Evolutionary conservation across 2,329 filamentous ascomycete species (phyloP).

Genomic region (Curvularia lunata): DNA sequence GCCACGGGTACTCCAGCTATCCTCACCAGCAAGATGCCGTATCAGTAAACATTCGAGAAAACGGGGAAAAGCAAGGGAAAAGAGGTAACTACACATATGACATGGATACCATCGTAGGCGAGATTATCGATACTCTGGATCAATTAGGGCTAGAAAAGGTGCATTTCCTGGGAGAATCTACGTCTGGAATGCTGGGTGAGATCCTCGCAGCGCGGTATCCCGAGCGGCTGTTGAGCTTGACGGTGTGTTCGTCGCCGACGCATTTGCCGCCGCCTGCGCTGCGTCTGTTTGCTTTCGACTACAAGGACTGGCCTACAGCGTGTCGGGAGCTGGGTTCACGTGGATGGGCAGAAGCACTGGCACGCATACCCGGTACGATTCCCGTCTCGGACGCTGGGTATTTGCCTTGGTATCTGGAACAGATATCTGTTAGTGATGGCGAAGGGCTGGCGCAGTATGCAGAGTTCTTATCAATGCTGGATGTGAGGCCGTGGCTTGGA

Average conservation of each 20-base stretch:
- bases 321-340: constrained; percentile 40
- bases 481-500: constrained; percentile 37
- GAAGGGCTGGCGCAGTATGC: constrained; percentile 47
- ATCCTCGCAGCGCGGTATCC: constrained; percentile 43
- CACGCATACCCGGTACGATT: constrained; percentile 40
- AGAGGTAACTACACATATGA: constrained; percentile 24
- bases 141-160: constrained; percentile 39
- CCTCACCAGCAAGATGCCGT: constrained; percentile 16
- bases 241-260: constrained; percentile 42
- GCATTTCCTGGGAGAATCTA: constrained; percentile 48
- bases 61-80: no score
- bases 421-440: constrained; percentile 33
- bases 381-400: constrained; percentile 36
- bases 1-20: constrained; percentile 43
- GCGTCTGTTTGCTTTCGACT: constrained; percentile 40
- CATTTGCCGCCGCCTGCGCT: constrained; percentile 37
- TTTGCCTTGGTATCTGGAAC: constrained; percentile 42
- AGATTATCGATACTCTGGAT: constrained; percentile 47
- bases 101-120: constrained; percentile 37
- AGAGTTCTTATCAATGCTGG: constrained; percentile 41
- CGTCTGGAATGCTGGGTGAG: constrained; percentile 44
- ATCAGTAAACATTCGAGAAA: not conserved
- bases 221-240: constrained; percentile 38
- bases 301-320: constrained; percentile 37
- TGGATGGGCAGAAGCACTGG: constrained; percentile 43